These are phyloP conservation scores for Corynespora cassiicola DNA, from an alignment of 2,329 filamentous ascomycete genomes.

Conservation along the genomic window DNA sequence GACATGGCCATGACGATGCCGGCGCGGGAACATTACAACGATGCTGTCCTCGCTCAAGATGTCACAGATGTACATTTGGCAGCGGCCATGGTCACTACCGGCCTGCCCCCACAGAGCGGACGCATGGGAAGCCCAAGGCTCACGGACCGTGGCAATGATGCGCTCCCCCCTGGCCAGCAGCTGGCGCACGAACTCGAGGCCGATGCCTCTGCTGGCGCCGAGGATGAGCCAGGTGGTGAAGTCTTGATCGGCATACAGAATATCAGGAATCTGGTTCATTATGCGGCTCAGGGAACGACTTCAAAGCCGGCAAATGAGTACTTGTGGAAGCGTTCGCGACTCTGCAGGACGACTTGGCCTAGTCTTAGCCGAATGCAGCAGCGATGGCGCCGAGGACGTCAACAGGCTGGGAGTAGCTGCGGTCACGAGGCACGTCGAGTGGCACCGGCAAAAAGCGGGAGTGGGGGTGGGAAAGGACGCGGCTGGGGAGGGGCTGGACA, in stretches of 20 bases:
- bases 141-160: conserved; percentile 60
- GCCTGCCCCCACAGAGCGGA: conserved; percentile 50
- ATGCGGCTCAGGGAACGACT: too few species aligned
- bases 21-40: conserved; percentile 33
- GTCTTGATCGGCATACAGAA: conserved; percentile 49
- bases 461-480: too few species aligned
- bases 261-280: conserved; percentile 52
- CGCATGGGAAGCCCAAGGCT: conserved; percentile 47
- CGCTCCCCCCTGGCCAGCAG: conserved; percentile 54
- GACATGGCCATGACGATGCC: conserved; percentile 6
- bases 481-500: too few species aligned
- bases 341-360: conserved; percentile 3
- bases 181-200: conserved; percentile 61
- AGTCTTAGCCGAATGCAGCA: neutral
- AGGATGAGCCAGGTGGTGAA: conserved; percentile 55
- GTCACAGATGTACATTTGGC: conserved; percentile 59
- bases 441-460: too few species aligned
- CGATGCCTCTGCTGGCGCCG: conserved; percentile 56
- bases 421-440: too few species aligned
- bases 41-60: conserved; percentile 61
- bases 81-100: conserved; percentile 53
- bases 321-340: neutral
- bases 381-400: neutral
- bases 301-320: conserved; percentile 6
- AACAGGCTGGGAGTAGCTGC: too few species aligned